A percentile compares a stretch with the other conserved stretches of the same genome.
Evolutionary conservation across 2,329 filamentous ascomycete genomes (phyloP).

Genomic region (Colletotrichum gloeosporioides): DNA sequence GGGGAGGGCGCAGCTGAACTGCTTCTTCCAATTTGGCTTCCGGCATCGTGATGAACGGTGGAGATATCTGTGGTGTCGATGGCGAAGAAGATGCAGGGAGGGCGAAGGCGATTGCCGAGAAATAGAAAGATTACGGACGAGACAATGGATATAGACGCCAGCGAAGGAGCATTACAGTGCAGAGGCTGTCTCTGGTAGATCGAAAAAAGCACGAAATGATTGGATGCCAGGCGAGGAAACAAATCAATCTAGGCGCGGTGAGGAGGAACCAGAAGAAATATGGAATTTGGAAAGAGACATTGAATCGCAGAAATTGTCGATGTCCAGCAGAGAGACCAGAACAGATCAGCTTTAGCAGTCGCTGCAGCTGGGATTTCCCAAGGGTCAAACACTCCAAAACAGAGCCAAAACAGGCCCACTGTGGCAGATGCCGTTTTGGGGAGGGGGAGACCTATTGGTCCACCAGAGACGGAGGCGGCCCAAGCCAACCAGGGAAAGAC

Average conservation of each 20-base stretch:
- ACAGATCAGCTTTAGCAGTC: background rate
- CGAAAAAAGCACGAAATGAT: background rate
- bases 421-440: constrained; percentile 19
- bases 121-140: background rate
- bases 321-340: background rate
- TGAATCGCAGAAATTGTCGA: background rate
- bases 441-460: background rate
- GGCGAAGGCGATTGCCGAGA: background rate
- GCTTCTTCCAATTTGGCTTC: constrained; percentile 3
- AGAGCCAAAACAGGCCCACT: constrained; percentile 21
- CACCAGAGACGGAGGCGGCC: background rate
- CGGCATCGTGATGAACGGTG: constrained; percentile 1
- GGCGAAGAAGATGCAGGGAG: background rate
- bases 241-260: background rate
- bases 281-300: background rate
- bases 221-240: background rate
- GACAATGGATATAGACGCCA: background rate
- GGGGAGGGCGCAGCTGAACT: constrained; percentile 6
- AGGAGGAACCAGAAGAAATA: background rate
- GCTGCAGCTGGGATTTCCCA: constrained; percentile 4
- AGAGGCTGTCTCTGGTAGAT: background rate
- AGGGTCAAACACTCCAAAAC: constrained; percentile 20
- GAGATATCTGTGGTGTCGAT: background rate
- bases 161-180: background rate
- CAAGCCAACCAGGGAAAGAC: constrained; percentile 1